phyloP scores from a whole-genome alignment of 345 rosid genomes.

The Murraya koenigii region DNA sequence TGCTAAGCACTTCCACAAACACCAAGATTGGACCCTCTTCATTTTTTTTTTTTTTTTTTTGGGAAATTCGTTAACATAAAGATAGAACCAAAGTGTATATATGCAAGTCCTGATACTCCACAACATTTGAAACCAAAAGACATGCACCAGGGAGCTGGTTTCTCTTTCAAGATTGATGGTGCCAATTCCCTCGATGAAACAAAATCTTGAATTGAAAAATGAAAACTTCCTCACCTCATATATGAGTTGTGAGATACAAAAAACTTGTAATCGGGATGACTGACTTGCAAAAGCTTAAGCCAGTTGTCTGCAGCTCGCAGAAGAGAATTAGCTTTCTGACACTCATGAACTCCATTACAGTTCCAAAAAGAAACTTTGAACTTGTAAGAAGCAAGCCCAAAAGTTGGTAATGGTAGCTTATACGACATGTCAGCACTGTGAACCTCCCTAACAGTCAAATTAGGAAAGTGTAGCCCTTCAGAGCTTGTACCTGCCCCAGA shows the following conservation, averaged over 20 bases:
- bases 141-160: neutral
- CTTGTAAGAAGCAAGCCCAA: constrained; percentile 86
- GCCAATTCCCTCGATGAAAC: constrained; percentile 10
- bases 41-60: too few relatives aligned
- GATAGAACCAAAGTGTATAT: neutral
- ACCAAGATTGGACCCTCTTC: neutral
- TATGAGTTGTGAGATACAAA: constrained; percentile 51
- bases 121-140: neutral
- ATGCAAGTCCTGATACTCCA: neutral
- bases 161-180: constrained; percentile 21
- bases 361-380: constrained; percentile 77
- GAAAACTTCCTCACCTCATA: constrained; percentile 29
- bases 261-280: constrained; percentile 78
- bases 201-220: constrained; percentile 10
- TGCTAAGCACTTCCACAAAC: neutral
- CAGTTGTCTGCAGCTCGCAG: constrained; percentile 63
- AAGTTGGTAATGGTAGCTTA: constrained; percentile 59
- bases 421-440: constrained; percentile 23
- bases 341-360: constrained; percentile 46
- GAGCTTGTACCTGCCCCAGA: constrained; percentile 36
- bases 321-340: constrained; percentile 53
- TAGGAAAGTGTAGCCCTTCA: constrained; percentile 19
- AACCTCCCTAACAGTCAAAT: constrained; percentile 30
- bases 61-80: neutral
- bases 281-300: constrained; percentile 65